Base-by-base conservation (phyloP, 1,139 yeast species). In the Hanseniaspora sp. region DNA sequence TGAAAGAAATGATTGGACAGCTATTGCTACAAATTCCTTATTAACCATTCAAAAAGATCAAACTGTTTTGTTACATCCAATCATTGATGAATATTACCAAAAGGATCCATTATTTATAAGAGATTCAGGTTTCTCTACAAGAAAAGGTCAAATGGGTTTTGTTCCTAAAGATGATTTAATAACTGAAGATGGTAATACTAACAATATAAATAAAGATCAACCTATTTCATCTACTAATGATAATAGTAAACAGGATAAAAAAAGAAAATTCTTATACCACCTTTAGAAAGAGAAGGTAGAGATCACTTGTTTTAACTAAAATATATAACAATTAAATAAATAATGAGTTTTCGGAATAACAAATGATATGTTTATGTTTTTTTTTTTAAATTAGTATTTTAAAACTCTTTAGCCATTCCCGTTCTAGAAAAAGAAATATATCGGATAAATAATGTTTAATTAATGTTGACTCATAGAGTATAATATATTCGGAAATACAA, bases 1-100 rank as follows among this genome's bases (percentile, higher is more conserved):
- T 68, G 97, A 92, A 70, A 73, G 98, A 56, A 92, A 92, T 42
- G 98, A 92, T 69, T 92, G 98, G 98, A 85, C 92, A 57, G 83
- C 96, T 17, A 95, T 92, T 1, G 98, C 97, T 1, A 84, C 97
- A 3, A 92, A 92, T 67, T 84, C 96, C 1, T 71, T 83, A 3
- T 68, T 92, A n/a, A 85, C 95, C 0, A 82, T 92, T 57, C 18
- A 44, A 15, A 82, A 82, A 59, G 82, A 79, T 56, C 95, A 88
- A 64, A 86, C 95, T 1, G 95, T 92, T 8, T 72, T 92, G 54
- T 72, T 92, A 73, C 95, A 90, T 64, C 98, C 98, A 1, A 85
- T 92, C 39, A 72, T 77, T 53, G 98, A 92, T 67, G 96, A 92
- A 67, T 90, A 82, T 69, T 88, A 82, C 68, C 87, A 84, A 62